Percentiles rank a stretch among this genome's conserved stretches.
These are phyloP conservation scores for Sarocladium kiliense DNA, from an alignment of 2,329 filamentous ascomycete genomes.

Conservation along the genomic window DNA sequence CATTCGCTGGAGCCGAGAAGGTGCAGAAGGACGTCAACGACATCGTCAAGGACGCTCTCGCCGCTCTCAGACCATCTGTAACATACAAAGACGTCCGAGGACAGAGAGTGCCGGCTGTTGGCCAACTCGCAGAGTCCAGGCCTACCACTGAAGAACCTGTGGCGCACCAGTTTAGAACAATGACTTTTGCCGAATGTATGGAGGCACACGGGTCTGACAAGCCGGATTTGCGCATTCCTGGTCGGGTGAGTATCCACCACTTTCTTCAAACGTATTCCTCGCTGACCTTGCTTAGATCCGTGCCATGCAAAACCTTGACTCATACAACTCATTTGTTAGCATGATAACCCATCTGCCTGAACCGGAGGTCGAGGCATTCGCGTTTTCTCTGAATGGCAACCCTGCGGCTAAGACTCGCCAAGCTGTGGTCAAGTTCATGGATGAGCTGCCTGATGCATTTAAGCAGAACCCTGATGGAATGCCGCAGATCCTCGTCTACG, in stretches of 20 bases:
- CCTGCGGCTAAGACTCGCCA: conserved; percentile 47
- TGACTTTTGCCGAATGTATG: conserved; percentile 55
- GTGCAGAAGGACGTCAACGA: conserved; percentile 31
- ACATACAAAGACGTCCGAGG: conserved; percentile 60
- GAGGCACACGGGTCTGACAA: conserved; percentile 81
- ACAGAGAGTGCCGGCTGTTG: conserved; percentile 24
- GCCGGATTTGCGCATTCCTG: conserved; percentile 75
- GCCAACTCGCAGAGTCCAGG: conserved; percentile 10
- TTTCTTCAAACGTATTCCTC: neutral
- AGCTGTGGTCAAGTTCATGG: conserved; percentile 68
- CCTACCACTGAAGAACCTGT: conserved; percentile 15
- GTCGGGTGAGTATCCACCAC: conserved; percentile 41
- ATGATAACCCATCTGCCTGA: conserved; percentile 68
- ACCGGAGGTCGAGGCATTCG: conserved; percentile 71
- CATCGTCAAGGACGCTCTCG: conserved; percentile 25
- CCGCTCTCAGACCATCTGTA: conserved; percentile 21
- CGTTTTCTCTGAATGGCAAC: conserved; percentile 52
- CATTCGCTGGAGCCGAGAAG: conserved; percentile 59
- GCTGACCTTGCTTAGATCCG: conserved; percentile 46
- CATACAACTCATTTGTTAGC: conserved; percentile 57
- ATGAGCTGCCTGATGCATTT: conserved; percentile 54
- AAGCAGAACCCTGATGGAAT: conserved; percentile 68
- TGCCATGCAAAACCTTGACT: conserved; percentile 53
- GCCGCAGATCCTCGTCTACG: conserved; percentile 72
- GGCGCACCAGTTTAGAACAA: conserved; percentile 26